Evolutionary conservation across 1,284 basidiomycete species (phyloP).

Genomic region (Malassezia vespertilionis): DNA sequence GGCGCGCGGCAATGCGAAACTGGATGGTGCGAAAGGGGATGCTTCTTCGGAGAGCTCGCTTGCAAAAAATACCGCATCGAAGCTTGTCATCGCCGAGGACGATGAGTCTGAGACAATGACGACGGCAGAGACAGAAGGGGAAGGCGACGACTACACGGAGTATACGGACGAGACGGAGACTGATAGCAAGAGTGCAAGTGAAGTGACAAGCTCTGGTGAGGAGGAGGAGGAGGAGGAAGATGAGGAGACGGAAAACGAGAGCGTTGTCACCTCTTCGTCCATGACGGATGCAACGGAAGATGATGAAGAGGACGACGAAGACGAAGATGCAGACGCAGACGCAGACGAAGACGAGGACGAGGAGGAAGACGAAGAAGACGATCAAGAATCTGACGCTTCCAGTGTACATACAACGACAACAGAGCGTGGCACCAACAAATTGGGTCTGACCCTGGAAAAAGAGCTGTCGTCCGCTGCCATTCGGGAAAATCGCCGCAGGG

Average conservation of each 20-base stretch:
- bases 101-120: constrained; percentile 3
- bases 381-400: neutral
- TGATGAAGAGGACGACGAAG: constrained; percentile 36
- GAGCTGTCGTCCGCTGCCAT: constrained; percentile 8
- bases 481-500: neutral
- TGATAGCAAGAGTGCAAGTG: constrained; percentile 8
- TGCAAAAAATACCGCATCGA: neutral
- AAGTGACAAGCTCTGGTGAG: neutral
- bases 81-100: constrained; percentile 12
- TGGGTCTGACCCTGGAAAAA: too few relatives aligned
- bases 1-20: neutral
- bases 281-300: constrained; percentile 13
- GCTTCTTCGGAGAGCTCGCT: too few relatives aligned
- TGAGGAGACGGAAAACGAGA: constrained; percentile 4
- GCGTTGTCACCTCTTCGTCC: neutral
- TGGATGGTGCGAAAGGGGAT: neutral
- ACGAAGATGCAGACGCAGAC: constrained; percentile 48
- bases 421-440: neutral
- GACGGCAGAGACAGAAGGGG: constrained; percentile 2
- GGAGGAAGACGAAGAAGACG: constrained; percentile 51
- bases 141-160: constrained; percentile 2
- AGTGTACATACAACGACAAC: constrained; percentile 2
- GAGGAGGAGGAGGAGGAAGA: constrained; percentile 7
- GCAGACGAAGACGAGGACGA: constrained; percentile 52
- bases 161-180: constrained; percentile 10